phyloP scores from a whole-genome alignment of 2,329 filamentous ascomycete species.

The Metarhizium robertsii region DNA sequence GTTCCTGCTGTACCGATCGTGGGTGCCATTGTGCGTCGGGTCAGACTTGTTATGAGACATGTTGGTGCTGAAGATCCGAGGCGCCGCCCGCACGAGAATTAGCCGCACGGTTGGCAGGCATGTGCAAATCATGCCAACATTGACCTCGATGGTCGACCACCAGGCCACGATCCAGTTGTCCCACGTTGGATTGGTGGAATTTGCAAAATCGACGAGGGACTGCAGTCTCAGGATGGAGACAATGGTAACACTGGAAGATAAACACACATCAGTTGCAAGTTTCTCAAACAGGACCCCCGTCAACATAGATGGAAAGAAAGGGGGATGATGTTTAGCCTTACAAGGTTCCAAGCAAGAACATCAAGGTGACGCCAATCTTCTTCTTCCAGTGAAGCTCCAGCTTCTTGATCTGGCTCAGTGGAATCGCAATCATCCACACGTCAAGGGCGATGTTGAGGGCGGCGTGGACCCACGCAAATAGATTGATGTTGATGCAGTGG shows the following conservation, averaged over 20 bases:
- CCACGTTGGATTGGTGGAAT: slow-evolving; percentile 6
- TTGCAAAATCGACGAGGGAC: slow-evolving; percentile 4
- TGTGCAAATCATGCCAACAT: slow-evolving; percentile 5
- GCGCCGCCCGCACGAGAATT: slow-evolving; percentile 4
- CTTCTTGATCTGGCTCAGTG: slow-evolving; percentile 5
- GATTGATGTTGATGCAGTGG: slow-evolving; percentile 4
- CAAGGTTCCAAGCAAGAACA: slow-evolving; percentile 7
- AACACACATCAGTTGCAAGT: background rate
- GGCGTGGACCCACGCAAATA: slow-evolving; percentile 5
- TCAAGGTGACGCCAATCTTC: slow-evolving; percentile 5
- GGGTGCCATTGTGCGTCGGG: background rate
- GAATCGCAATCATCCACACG: slow-evolving; percentile 7
- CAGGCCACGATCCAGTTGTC: slow-evolving; percentile 4
- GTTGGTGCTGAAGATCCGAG: slow-evolving; percentile 2
- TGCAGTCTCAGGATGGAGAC: slow-evolving; percentile 4
- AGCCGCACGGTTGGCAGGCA: slow-evolving; percentile 5
- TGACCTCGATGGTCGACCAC: slow-evolving; percentile 7
- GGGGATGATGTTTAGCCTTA: background rate
- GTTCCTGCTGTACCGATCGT: background rate
- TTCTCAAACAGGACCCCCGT: background rate
- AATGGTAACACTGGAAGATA: slow-evolving; percentile 4
- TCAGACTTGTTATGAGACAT: background rate
- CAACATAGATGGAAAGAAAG: too few species aligned
- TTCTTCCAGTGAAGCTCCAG: slow-evolving; percentile 5
- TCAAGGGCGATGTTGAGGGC: slow-evolving; percentile 2